These are phyloP conservation scores for Erodium texanum DNA, from an alignment of 441 rosid genomes.

Conservation along the genomic window DNA sequence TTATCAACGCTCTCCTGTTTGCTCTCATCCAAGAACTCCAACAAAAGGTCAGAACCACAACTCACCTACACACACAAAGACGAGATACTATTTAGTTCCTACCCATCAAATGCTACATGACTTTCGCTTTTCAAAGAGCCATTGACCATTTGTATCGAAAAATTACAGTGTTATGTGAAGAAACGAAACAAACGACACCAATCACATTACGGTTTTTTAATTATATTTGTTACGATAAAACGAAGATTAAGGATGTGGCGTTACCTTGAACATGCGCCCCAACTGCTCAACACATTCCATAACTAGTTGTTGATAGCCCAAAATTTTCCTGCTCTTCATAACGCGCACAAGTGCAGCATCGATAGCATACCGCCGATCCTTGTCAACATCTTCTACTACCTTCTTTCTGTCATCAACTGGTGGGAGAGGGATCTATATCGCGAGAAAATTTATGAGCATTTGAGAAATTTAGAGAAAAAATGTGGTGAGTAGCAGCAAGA, in stretches of 20 bases:
- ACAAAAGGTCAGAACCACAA: constrained; percentile 40
- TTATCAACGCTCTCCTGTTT: no score
- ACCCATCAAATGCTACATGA: no score
- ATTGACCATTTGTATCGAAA: no score
- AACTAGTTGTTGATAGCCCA: constrained; percentile 77
- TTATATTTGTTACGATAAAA: no score
- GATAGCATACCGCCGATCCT: constrained; percentile 76
- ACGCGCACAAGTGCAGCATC: constrained; percentile 96
- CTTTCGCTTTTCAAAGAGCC: no score
- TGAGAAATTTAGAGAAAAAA: not conserved
- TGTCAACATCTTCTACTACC: constrained; percentile 82
- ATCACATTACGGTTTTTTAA: no score
- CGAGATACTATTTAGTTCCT: no score
- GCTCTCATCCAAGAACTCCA: constrained; percentile 52
- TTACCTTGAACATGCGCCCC: constrained; percentile 88
- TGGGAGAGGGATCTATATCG: constrained; percentile 97
- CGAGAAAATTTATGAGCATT: not conserved
- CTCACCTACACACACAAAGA: constrained; percentile 51
- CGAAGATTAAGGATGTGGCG: no score
- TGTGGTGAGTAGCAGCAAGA: not conserved
- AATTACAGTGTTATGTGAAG: no score
- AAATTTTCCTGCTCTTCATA: constrained; percentile 82
- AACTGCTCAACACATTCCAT: constrained; percentile 84
- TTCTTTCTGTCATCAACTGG: constrained; percentile 87
- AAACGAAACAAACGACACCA: no score